Percentiles rank a stretch among this genome's conserved stretches.
Evolutionary conservation across 768 basidiomycete genomes (phyloP).

Genomic region (Amanita subjunquillea): DNA sequence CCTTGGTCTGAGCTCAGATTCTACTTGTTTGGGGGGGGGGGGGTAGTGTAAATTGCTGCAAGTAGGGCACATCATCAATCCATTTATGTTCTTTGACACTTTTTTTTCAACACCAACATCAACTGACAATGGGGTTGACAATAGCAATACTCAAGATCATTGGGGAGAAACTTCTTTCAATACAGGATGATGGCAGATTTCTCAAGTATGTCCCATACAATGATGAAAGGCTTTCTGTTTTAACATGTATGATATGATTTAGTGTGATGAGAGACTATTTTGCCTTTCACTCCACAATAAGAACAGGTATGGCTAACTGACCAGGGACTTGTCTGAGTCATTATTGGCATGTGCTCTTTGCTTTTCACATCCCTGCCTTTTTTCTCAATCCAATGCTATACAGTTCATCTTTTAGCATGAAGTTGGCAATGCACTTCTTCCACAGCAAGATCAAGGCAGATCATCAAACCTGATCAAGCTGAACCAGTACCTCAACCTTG

Average conservation of each 20-base stretch:
- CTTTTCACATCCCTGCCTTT: neutral
- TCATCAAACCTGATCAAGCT: constrained; percentile 42
- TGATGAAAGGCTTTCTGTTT: too few relatives aligned
- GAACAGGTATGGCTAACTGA: constrained; percentile 90
- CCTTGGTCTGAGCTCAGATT: too few relatives aligned
- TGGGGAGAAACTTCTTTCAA: constrained; percentile 80
- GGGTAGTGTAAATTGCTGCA: too few relatives aligned
- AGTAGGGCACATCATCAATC: too few relatives aligned
- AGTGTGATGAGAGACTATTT: constrained; percentile 97
- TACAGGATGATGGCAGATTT: constrained; percentile 96
- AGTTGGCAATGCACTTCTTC: constrained; percentile 85
- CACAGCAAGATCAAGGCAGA: constrained; percentile 33
- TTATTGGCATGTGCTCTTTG: constrained; percentile 52
- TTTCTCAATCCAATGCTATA: neutral
- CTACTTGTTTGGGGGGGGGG: too few relatives aligned
- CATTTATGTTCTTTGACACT: too few relatives aligned
- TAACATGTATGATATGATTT: neutral
- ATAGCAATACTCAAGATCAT: constrained; percentile 96
- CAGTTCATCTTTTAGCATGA: constrained; percentile 98
- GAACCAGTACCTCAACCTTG: constrained; percentile 87
- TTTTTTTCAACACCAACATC: too few relatives aligned
- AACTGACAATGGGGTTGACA: too few relatives aligned
- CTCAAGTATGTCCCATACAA: constrained; percentile 58
- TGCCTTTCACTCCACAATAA: constrained; percentile 91
- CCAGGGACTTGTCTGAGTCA: constrained; percentile 93